Conservation (phyloP, 805 yeast species). For the Candida endomychidarum region DNA sequence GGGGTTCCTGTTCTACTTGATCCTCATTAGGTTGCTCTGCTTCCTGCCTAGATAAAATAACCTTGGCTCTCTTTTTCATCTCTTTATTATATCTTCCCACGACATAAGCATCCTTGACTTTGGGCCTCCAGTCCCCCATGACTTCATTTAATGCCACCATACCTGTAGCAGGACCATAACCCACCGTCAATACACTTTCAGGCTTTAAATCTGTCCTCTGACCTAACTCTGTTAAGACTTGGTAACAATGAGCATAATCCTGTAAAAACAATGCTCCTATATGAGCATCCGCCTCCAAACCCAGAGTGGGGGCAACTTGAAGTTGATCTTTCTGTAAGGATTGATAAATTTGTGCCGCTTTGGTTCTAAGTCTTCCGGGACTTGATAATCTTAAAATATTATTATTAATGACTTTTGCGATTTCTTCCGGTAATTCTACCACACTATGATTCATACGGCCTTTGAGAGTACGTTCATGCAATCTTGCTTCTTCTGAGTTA, state of each 20-base stretch:
- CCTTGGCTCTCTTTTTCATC: constrained; percentile 80
- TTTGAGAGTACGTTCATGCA: constrained; percentile 54
- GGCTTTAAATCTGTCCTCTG: constrained; percentile 65
- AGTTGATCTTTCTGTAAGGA: constrained; percentile 52
- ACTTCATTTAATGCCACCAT: constrained; percentile 84
- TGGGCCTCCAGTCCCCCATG: constrained; percentile 66
- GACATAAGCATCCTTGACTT: constrained; percentile 67
- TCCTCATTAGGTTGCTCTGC: constrained; percentile 31
- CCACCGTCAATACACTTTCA: constrained; percentile 67
- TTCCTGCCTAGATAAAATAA: constrained; percentile 67
- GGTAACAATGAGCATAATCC: constrained; percentile 69
- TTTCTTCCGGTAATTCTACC: constrained; percentile 52
- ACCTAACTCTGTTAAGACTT: constrained; percentile 65
- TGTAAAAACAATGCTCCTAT: constrained; percentile 80
- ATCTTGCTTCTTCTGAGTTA: constrained; percentile 52
- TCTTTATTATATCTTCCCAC: constrained; percentile 55
- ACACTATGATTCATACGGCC: constrained; percentile 57
- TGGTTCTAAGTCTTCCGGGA: constrained; percentile 64
- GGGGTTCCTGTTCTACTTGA: background rate
- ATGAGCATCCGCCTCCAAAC: constrained; percentile 70
- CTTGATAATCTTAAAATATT: constrained; percentile 58
- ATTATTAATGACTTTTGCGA: constrained; percentile 61
- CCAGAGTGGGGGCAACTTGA: constrained; percentile 45
- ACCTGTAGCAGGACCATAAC: constrained; percentile 92
- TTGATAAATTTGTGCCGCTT: constrained; percentile 57